Evolutionary conservation across 192 early-diverging fungal species (phyloP), one percentile per base, ranked within the genome.

Genomic region (Rhizoclosmatium globosum): DNA sequence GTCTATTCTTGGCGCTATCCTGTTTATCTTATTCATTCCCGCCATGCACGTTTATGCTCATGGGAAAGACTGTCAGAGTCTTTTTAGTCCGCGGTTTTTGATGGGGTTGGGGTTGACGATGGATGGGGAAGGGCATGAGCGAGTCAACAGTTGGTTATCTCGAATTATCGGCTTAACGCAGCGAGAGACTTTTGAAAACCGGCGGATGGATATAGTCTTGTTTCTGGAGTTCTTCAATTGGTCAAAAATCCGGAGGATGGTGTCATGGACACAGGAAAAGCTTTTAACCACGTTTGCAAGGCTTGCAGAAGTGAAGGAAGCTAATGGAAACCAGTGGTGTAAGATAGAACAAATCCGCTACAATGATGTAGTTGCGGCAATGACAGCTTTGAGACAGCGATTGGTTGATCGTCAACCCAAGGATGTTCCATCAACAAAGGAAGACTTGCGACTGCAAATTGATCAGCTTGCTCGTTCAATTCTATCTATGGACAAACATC

Each of bases 11-110:
- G 6, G 31, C 11, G 62, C 31, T 6, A 69, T 69, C 2, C 0
- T 17, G 13, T 41, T 48, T 1, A 41, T 69, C n/a, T n/a, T n/a
- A n/a, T n/a, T n/a, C n/a, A n/a, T n/a, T n/a, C n/a, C n/a, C n/a
- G n/a, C n/a, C n/a, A 69, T 69, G 44, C 67, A 69, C 3, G 42
- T 47, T 48, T 47, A 69, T 46, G 47, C 67, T 21, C 67, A 69
- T 69, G 38, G 42, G 15, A 69, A 45, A 39, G 67, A 69, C 19
- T 69, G 44, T 6, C 67, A 69, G 45, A 11, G 38, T 38, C 11
- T 15, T 15, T 69, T 2, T 47, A 31, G 67, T 11, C 67, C 67
- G 3, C 67, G 2, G 7, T 17, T 69, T 39, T 46, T 69, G 1
- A 17, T 47, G 45, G 47, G 67, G 11, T 38, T n/a, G n/a, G n/a